Conservation (phyloP, 1,284 basidiomycete species). For the Naganishia cerealis region DNA sequence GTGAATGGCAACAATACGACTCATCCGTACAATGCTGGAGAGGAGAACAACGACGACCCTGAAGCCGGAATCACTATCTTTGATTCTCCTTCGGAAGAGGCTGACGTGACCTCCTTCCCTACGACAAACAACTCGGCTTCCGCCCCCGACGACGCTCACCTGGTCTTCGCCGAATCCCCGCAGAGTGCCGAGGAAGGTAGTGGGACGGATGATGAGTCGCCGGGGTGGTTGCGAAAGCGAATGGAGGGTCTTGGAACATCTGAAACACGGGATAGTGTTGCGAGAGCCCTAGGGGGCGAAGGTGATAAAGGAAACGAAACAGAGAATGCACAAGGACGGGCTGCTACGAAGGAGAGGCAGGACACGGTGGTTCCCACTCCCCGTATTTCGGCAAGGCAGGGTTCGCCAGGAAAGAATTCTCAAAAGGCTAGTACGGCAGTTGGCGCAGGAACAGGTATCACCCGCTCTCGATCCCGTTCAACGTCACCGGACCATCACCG, state of each 20-base stretch:
- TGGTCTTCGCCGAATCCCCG: slow-evolving; percentile 9
- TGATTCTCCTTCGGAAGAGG: not conserved
- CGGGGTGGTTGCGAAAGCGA: not conserved
- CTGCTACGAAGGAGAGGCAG: not conserved
- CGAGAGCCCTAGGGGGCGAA: not conserved
- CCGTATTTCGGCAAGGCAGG: not conserved
- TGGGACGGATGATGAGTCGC: not conserved
- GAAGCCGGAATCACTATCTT: not conserved
- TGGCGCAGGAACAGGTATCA: not conserved
- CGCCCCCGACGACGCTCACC: not conserved
- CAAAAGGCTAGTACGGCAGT: not conserved
- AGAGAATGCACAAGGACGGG: not conserved
- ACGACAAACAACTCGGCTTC: not conserved
- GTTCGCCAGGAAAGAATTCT: too few relatives aligned
- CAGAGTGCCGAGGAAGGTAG: not conserved
- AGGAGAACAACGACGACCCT: not conserved
- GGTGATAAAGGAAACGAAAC: not conserved
- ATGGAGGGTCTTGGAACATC: not conserved
- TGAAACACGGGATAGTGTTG: not conserved
- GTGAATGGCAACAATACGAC: not conserved
- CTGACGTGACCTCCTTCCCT: not conserved
- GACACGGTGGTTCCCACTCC: not conserved
- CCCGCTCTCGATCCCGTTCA: not conserved
- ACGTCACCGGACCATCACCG: not conserved
- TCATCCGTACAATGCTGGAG: not conserved